phyloP scores from a whole-genome alignment of 192 early-diverging fungal genomes.

The Spinellus fusiger region DNA sequence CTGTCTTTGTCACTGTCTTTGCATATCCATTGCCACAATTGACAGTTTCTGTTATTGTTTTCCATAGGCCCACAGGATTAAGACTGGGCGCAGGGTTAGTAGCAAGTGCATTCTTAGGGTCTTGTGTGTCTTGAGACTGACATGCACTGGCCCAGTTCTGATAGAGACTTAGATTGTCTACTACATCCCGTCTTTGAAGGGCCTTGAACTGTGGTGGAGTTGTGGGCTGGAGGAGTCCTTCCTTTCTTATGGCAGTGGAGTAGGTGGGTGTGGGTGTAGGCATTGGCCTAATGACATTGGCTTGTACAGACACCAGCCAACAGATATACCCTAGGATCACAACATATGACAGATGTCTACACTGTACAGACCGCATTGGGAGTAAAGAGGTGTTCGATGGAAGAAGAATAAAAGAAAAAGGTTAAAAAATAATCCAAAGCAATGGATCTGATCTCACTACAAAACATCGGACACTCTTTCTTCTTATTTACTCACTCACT shows the following conservation, averaged over 20 bases:
- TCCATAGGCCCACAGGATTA: neutral
- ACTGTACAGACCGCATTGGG: neutral
- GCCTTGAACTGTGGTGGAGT: neutral
- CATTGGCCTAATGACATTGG: neutral
- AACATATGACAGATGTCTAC: no score
- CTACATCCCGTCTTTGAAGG: neutral
- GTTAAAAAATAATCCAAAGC: neutral
- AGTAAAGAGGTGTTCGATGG: neutral
- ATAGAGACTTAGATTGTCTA: slow-evolving; percentile 16
- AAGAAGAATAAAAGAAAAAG: neutral
- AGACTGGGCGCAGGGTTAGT: neutral
- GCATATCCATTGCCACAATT: slow-evolving; percentile 25
- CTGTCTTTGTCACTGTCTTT: slow-evolving; percentile 23
- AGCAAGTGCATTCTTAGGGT: neutral
- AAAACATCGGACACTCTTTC: no score
- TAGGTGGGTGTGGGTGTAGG: neutral
- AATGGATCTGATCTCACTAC: neutral
- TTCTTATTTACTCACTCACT: no score
- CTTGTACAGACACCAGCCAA: neutral
- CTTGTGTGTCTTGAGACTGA: neutral
- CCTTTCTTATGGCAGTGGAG: neutral
- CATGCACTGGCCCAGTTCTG: slow-evolving; percentile 17
- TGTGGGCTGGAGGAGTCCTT: neutral
- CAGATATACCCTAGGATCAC: no score
- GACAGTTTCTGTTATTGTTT: slow-evolving; percentile 18